phyloP scores from a whole-genome alignment of 257 asterid genomes.

The Datura wrightii region DNA sequence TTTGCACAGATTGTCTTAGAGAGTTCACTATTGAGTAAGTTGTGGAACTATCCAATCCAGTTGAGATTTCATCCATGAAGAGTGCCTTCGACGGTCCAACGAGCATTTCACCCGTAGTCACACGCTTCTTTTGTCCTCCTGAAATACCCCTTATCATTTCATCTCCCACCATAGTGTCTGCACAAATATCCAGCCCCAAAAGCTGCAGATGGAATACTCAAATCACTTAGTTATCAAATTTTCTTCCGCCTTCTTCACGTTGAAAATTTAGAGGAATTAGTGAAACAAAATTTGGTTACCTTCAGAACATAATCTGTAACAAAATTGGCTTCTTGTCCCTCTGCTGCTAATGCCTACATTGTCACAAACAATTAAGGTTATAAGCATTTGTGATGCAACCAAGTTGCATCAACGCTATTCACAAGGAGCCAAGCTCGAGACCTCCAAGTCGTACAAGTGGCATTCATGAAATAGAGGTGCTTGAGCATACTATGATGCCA shows the following conservation, averaged over 20 bases:
- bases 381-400: background rate
- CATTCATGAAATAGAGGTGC: no score
- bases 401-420: no score
- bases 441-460: no score
- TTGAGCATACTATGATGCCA: no score
- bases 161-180: slow-evolving; percentile 61
- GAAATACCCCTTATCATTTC: slow-evolving; percentile 57
- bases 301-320: slow-evolving; percentile 64
- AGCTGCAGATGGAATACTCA: slow-evolving; percentile 40
- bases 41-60: slow-evolving; percentile 64
- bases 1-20: slow-evolving; percentile 50
- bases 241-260: background rate
- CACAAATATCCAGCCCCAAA: slow-evolving; percentile 57
- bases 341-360: slow-evolving; percentile 61
- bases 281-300: slow-evolving; percentile 42
- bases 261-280: background rate
- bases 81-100: slow-evolving; percentile 62
- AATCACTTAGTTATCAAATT: background rate
- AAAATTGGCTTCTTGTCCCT: slow-evolving; percentile 59
- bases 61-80: slow-evolving; percentile 70
- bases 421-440: no score
- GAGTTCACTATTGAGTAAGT: slow-evolving; percentile 54
- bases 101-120: slow-evolving; percentile 62
- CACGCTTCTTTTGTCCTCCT: slow-evolving; percentile 59
- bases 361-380: background rate